Evolutionary conservation across 2,329 filamentous ascomycete species (phyloP), one percentile per base, ranked within the genome.

Genomic region (Stagonosporopsis rhizophila): DNA sequence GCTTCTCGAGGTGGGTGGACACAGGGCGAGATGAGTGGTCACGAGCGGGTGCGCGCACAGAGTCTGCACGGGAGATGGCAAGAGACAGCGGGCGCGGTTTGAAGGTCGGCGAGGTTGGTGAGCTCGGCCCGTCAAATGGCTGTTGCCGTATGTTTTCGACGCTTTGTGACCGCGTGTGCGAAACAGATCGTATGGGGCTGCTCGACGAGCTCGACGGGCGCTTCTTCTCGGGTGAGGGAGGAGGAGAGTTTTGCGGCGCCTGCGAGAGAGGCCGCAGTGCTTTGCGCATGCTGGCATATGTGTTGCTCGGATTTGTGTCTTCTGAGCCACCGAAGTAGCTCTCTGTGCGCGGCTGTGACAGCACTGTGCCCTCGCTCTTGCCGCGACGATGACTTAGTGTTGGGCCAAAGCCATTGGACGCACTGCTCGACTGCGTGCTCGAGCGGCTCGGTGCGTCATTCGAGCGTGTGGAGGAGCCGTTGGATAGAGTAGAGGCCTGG

Each of bases 261-360:
- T 74, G 72, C 8, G 71, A 64, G 6, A 74, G 68, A 14, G 75
- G 90, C 44, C 91, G 87, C 58, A 96, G 80, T 20, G 91, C 92
- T 69, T 90, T 89, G 49, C 92, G 88, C 58, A 89, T 84, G 64
- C 83, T 88, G 64, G 85, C 86, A 71, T 92, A 93, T 60, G 88
- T 81, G 65, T 85, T 87, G 30, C 87, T 85, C n/a, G 85, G 81
- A 59, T 78, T 83, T 32, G 72, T 69, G 38, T 79, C 75, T 53
- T 77, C 74, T 8, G 71, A 64, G 17, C 55, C 61, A 14, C 52
- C 64, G 41, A 70, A 80, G 73, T 71, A 79, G 74, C 81, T 78
- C 71, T 82, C 75, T 76, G 80, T 71, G 56, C 77, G 77, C 64
- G 83, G 77, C 57, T 81, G 76, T 65, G 82, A 73, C 70, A 87